Evolutionary conservation across 768 basidiomycete species (phyloP).

Genomic region (Cystofilobasidium macerans): DNA sequence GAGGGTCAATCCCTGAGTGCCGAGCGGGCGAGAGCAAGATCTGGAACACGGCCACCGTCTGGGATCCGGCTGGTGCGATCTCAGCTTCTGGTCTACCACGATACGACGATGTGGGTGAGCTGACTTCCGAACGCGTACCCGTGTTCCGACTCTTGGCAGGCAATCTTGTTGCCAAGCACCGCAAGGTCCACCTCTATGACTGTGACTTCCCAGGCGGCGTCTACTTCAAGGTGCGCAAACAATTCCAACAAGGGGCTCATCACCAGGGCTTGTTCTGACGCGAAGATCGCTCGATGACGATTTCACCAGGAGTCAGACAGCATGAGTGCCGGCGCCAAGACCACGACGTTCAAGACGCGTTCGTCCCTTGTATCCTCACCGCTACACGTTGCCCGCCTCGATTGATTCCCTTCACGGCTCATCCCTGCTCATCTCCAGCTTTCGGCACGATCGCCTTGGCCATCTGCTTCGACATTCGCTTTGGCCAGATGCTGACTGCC

Average conservation of each 20-base stretch:
- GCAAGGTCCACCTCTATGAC: slow-evolving; percentile 28
- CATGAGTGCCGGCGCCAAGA: slow-evolving; percentile 16
- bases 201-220: slow-evolving; percentile 27
- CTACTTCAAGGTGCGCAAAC: slow-evolving; percentile 17
- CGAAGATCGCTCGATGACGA: not conserved
- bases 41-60: slow-evolving; percentile 28
- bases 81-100: too few relatives aligned
- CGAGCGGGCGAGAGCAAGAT: slow-evolving; percentile 5
- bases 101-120: too few relatives aligned
- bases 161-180: slow-evolving; percentile 24
- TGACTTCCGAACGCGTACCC: too few relatives aligned
- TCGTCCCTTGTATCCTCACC: slow-evolving; percentile 2
- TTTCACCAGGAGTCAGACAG: slow-evolving; percentile 19
- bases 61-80: slow-evolving; percentile 26
- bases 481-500: slow-evolving; percentile 14
- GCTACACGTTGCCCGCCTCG: not conserved
- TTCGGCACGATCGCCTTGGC: slow-evolving; percentile 27
- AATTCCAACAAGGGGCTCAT: too few relatives aligned
- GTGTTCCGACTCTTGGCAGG: slow-evolving; percentile 8
- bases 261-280: not conserved
- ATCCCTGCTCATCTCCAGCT: slow-evolving; percentile 10
- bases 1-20: slow-evolving; percentile 27
- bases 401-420: too few relatives aligned
- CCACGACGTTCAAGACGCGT: slow-evolving; percentile 20
- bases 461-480: slow-evolving; percentile 29